Conservation (phyloP, 2,329 filamentous ascomycete genomes). For the Xylaria sp. region DNA sequence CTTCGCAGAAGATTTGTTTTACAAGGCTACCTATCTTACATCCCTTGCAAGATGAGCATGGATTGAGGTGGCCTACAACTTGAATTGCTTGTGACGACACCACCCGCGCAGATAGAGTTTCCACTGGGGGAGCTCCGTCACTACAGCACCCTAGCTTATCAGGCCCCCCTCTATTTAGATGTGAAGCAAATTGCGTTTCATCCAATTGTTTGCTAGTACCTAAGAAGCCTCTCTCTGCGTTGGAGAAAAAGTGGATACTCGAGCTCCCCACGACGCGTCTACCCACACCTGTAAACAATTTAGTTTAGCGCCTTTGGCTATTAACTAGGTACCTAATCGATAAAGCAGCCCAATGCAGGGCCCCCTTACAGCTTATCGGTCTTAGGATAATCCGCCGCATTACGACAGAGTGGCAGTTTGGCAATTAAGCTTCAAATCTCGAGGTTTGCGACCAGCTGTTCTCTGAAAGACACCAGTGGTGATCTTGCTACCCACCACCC, state of each 20-base stretch:
- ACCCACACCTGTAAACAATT: neutral
- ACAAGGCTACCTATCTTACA: constrained; percentile 8
- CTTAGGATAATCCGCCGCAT: constrained; percentile 34
- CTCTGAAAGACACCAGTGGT: constrained; percentile 36
- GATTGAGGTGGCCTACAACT: neutral
- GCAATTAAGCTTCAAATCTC: constrained; percentile 18
- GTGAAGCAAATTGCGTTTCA: neutral
- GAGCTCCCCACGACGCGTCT: neutral
- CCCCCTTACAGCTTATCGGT: constrained; percentile 1
- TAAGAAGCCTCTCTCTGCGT: neutral
- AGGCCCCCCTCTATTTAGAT: neutral
- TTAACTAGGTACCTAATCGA: constrained; percentile 20
- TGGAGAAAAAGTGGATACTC: neutral
- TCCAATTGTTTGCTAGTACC: neutral
- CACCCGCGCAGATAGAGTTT: constrained; percentile 22
- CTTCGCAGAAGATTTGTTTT: neutral
- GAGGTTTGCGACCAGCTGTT: constrained; percentile 43
- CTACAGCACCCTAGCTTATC: neutral
- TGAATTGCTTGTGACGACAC: constrained; percentile 33
- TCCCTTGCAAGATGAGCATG: constrained; percentile 9
- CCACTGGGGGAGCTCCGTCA: constrained; percentile 15
- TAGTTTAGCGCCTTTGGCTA: too few species aligned
- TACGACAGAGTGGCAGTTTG: constrained; percentile 34
- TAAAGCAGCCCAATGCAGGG: neutral
- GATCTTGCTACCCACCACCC: constrained; percentile 39